Percentiles rank a stretch among this genome's conserved stretches.
These are phyloP conservation scores for Besnoitia besnoiti DNA, from an alignment of 169 alveolate species.

Conservation along the genomic window DNA sequence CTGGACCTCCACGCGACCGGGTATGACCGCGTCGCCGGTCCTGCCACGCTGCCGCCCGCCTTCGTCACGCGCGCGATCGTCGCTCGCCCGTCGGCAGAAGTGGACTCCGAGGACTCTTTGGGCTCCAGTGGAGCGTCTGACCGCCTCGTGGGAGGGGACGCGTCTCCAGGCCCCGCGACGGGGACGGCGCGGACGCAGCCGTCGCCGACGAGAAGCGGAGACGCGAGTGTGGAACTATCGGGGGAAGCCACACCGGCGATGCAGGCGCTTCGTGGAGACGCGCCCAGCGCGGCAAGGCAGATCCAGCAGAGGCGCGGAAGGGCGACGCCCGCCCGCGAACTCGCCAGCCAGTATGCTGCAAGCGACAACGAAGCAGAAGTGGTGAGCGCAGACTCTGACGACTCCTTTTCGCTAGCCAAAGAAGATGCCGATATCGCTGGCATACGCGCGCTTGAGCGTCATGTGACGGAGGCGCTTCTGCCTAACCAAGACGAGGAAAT, in stretches of 20 bases:
- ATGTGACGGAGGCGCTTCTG: no score
- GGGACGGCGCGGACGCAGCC: background rate
- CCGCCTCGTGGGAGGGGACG: no score
- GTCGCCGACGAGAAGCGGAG: background rate
- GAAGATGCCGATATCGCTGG: no score
- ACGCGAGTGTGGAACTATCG: no score
- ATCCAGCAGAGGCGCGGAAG: background rate
- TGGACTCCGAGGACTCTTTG: no score
- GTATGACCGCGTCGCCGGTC: background rate
- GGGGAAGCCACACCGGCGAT: no score
- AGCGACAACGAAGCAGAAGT: background rate
- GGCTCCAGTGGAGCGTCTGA: no score
- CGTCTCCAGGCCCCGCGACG: background rate
- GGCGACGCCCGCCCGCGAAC: background rate
- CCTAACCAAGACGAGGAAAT: no score
- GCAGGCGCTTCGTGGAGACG: no score
- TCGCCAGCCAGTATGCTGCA: no score
- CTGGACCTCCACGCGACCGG: background rate
- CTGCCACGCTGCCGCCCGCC: background rate
- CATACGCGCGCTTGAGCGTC: no score
- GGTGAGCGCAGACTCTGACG: background rate
- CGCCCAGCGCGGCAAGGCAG: no score
- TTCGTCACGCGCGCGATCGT: background rate
- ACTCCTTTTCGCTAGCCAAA: background rate
- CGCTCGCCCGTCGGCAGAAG: background rate